Conservation (phyloP, 768 basidiomycete genomes). For the Udeniomyces megalosporus region DNA sequence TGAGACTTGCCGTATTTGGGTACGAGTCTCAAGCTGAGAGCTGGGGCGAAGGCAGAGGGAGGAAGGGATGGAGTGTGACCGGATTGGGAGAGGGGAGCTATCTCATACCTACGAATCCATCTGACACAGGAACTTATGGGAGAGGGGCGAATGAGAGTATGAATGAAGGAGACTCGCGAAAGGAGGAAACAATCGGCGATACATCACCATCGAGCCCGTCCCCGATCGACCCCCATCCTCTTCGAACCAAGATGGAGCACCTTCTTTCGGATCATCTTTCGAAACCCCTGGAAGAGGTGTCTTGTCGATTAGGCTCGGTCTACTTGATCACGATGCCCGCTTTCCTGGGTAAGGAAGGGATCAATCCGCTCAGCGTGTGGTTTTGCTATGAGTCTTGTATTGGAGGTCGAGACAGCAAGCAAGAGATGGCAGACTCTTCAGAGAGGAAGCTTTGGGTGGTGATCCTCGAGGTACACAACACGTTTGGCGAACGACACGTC, state of each 20-base stretch:
- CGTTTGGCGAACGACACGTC: conserved; percentile 53
- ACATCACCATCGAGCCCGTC: not conserved
- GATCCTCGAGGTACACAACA: conserved; percentile 58
- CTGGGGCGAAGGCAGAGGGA: conserved; percentile 29
- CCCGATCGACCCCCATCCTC: not conserved
- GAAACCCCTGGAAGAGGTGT: not conserved
- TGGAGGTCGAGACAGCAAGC: no score
- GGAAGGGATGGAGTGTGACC: conserved; percentile 28
- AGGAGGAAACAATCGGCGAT: no score
- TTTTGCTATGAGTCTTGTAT: conserved; percentile 48
- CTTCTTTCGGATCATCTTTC: conserved; percentile 9
- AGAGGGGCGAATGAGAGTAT: not conserved
- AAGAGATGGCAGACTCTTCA: no score
- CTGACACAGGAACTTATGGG: not conserved
- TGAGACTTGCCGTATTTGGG: conserved; percentile 34
- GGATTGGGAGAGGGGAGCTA: conserved; percentile 38
- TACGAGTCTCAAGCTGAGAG: conserved; percentile 30
- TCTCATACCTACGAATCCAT: conserved; percentile 24
- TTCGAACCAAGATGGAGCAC: not conserved
- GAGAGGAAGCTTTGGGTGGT: conserved; percentile 20
- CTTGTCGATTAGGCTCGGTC: conserved; percentile 33
- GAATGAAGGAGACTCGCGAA: conserved; percentile 10
- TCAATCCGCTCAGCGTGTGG: conserved; percentile 55
- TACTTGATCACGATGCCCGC: conserved; percentile 67
- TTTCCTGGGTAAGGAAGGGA: conserved; percentile 48